Percentiles rank a stretch among this genome's conserved stretches.
Evolutionary conservation across 163 green algal species (phyloP).

Genomic region (Scenedesmus sp.): DNA sequence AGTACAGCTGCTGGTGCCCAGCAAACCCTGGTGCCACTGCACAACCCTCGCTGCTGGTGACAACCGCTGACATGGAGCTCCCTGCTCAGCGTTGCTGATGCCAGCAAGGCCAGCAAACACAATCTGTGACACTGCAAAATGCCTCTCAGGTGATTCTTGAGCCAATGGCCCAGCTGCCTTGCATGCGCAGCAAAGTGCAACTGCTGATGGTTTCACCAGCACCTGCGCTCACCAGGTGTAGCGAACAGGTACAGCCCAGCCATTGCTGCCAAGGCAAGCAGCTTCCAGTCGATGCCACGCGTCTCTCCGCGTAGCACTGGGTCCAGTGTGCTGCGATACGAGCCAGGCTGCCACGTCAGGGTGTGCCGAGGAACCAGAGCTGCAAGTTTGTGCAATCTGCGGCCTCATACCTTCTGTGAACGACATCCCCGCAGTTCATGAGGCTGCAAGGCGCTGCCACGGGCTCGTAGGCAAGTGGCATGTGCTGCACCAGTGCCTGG

Average conservation of each 20-base stretch:
- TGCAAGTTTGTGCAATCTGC: not conserved
- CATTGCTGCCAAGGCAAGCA: constrained; percentile 67
- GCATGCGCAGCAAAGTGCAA: not conserved
- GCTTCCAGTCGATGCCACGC: constrained; percentile 76
- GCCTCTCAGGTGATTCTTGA: not conserved
- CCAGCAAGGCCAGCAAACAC: not conserved
- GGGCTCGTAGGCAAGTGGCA: constrained; percentile 55
- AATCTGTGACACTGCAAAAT: not conserved
- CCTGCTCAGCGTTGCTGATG: not conserved
- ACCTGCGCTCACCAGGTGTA: constrained; percentile 71
- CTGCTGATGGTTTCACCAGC: not conserved
- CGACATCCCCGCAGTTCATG: constrained; percentile 92
- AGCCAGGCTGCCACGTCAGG: constrained; percentile 1
- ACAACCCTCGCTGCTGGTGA: not conserved
- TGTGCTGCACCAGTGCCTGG: constrained; percentile 21
- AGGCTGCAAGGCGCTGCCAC: constrained; percentile 86
- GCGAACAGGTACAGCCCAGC: constrained; percentile 78
- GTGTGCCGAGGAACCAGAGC: not conserved
- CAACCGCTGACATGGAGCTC: not conserved
- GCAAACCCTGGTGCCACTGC: too few species aligned
- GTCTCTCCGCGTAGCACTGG: constrained; percentile 85
- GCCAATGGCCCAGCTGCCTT: not conserved
- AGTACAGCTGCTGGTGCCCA: too few species aligned
- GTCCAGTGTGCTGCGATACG: constrained; percentile 86
- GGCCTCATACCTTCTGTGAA: constrained; percentile 84